Base-by-base conservation (phyloP, 768 basidiomycete genomes). In the Auricularia cornea region DNA sequence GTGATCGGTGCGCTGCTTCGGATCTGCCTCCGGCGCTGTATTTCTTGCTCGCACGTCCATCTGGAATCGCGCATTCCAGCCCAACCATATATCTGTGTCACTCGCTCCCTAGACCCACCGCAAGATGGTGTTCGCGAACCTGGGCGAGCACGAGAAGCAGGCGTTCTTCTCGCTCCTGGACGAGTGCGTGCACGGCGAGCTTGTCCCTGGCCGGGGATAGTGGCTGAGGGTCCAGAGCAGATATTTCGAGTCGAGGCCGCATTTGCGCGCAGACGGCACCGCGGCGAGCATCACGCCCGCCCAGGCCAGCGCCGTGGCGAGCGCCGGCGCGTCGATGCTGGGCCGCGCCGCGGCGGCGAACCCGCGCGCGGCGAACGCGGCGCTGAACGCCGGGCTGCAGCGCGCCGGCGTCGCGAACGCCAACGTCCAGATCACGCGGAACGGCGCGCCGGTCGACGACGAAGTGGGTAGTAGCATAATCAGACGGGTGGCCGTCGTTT, bases 151-250 rank as follows among this genome's bases (percentile, higher is more conserved):
- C 66, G 90, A 92, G 73, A 92, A 92, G 72, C 83, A 88, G 62
- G 90, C 90, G 16, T 92, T 92, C 74, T 92, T 92, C 70, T 79
- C 81, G 32, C 81, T 92, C 28, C 77, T 92, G 38, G 90, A 92
- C 71, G 90, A 92, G 90, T 91, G 75, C 67, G 70, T 71, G 3
- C 35, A 2, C 6, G 20, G 61, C 31, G 28, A 40, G 31, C 61
- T n/a, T 28, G 20, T 40, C 60, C 32, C 29, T 40, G 48, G 18
- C 8, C 33, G 3, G 18, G 4, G 26, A 51, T 41, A 14, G 29
- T 23, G 3, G 6, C 10, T 33, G 26, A 33, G 59, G 35, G 35
- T 38, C 35, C 35, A 38, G 35, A 2, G 33, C 71, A 90, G 89
- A 68, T 90, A 90, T 75, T 90, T 90, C 73, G 76, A 82, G 54